phyloP scores from a whole-genome alignment of 306 rosid species.

The Malus sieversii region DNA sequence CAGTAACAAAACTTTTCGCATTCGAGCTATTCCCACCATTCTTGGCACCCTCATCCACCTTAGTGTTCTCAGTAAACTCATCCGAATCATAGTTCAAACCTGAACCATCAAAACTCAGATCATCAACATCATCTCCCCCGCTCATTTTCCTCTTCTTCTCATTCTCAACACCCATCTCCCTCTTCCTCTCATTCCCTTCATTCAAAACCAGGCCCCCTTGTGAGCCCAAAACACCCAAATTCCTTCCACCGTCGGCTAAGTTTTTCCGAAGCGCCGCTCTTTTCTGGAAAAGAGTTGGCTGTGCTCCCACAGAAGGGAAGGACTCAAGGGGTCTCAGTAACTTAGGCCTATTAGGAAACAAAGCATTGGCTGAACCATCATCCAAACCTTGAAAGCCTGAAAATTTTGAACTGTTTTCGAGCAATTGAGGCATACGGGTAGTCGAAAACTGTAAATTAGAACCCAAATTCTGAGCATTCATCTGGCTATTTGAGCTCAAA shows the following conservation, averaged over 20 bases:
- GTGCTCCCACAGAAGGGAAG: conserved; percentile 42
- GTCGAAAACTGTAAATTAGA: conserved; percentile 38
- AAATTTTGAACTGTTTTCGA: background rate
- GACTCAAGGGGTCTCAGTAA: conserved; percentile 26
- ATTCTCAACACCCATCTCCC: background rate
- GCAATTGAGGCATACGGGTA: conserved; percentile 7
- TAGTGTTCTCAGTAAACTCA: conserved; percentile 38
- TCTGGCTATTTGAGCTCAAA: conserved; percentile 25
- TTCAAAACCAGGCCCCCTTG: conserved; percentile 5
- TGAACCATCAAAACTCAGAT: conserved; percentile 42
- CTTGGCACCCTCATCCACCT: conserved; percentile 40
- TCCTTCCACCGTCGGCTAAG: conserved; percentile 28
- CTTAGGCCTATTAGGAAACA: conserved; percentile 38
- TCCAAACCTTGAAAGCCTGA: conserved; percentile 37
- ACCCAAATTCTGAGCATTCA: conserved; percentile 31
- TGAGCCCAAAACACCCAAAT: conserved; percentile 35
- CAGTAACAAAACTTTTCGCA: conserved; percentile 32
- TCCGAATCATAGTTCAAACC: conserved; percentile 80
- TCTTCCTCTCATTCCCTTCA: conserved; percentile 23
- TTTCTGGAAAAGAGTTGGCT: conserved; percentile 77
- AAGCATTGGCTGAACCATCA: conserved; percentile 31
- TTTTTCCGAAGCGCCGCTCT: conserved; percentile 38
- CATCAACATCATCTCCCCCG: conserved; percentile 50
- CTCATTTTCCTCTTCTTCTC: conserved; percentile 40
- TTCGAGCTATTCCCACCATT: conserved; percentile 42